Conservation (phyloP, 345 rosid species). For the Populus pruinosa region DNA sequence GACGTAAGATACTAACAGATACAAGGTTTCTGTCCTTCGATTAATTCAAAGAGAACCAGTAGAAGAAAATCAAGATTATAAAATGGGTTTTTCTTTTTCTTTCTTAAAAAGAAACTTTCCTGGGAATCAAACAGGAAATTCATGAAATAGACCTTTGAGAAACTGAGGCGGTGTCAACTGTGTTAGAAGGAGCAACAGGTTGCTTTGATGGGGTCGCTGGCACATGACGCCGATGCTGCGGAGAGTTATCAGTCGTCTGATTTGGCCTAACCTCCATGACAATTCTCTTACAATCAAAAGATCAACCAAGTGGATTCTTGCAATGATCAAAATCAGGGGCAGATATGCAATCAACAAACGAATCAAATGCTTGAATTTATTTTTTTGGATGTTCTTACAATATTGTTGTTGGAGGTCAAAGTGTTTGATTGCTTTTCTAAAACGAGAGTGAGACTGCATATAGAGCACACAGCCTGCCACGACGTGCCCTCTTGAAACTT, state of each 20-base stretch:
- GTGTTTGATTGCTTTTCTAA: background rate
- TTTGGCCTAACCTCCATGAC: slow-evolving; percentile 52
- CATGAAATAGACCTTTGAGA: slow-evolving; percentile 37
- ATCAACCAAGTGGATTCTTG: background rate
- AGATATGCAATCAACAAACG: background rate
- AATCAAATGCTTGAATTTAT: background rate
- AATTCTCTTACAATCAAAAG: background rate
- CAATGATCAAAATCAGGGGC: background rate
- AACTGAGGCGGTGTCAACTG: slow-evolving; percentile 49
- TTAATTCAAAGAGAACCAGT: background rate
- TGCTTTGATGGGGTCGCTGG: slow-evolving; percentile 42
- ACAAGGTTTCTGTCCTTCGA: background rate
- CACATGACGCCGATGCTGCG: slow-evolving; percentile 26
- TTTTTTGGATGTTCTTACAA: background rate
- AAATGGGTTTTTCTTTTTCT: background rate
- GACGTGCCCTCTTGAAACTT: background rate
- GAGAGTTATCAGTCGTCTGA: slow-evolving; percentile 40
- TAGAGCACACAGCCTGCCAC: background rate
- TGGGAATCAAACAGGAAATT: background rate
- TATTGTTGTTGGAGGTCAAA: background rate
- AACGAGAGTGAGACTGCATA: background rate
- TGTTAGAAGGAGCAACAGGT: slow-evolving; percentile 29
- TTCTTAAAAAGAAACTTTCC: background rate
- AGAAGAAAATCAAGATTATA: background rate
- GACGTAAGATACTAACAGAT: background rate